Percentiles rank a stretch among this genome's conserved stretches.
phyloP scores from a whole-genome alignment of 352 stramenopile genomes.

The Globisporangium solare region DNA sequence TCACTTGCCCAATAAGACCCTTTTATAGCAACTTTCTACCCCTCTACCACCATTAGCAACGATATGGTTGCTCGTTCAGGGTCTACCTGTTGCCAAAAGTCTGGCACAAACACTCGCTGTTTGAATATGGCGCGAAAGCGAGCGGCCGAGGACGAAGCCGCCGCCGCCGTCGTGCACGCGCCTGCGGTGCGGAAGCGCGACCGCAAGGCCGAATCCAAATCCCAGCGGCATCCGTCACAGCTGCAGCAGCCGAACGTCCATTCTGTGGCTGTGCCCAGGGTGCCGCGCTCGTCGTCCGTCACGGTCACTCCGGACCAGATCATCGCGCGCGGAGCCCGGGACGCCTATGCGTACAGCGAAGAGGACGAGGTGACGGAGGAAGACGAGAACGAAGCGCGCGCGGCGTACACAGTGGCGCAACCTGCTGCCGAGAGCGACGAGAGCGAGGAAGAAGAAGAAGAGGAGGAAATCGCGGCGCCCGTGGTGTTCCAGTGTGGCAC shows the following conservation, averaged over 20 bases:
- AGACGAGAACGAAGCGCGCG: conserved; percentile 30
- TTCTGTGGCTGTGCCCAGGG: conserved; percentile 3
- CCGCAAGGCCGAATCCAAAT: neutral
- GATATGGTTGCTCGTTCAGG: no score
- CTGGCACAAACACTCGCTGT: neutral
- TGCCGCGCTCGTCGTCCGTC: neutral
- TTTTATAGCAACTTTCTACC: no score
- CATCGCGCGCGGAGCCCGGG: conserved; percentile 5
- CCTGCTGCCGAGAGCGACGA: conserved; percentile 16
- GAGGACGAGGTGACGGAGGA: conserved; percentile 11
- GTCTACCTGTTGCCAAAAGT: no score
- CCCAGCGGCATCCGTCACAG: neutral
- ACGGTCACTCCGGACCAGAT: conserved; percentile 16
- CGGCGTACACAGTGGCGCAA: neutral
- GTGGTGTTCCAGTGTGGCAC: conserved; percentile 85
- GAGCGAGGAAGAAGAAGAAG: conserved; percentile 34
- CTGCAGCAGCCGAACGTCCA: neutral
- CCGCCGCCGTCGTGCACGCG: neutral
- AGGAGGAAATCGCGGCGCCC: conserved; percentile 48
- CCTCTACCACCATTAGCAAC: no score
- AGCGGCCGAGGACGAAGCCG: conserved; percentile 17
- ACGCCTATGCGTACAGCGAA: conserved; percentile 4
- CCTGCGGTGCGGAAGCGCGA: neutral
- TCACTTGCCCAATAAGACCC: no score
- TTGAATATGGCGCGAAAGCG: conserved; percentile 56